A percentile compares a stretch with the other conserved stretches of the same genome.
Conservation (phyloP, 2,329 filamentous ascomycete species). For the Neonectria hederae region DNA sequence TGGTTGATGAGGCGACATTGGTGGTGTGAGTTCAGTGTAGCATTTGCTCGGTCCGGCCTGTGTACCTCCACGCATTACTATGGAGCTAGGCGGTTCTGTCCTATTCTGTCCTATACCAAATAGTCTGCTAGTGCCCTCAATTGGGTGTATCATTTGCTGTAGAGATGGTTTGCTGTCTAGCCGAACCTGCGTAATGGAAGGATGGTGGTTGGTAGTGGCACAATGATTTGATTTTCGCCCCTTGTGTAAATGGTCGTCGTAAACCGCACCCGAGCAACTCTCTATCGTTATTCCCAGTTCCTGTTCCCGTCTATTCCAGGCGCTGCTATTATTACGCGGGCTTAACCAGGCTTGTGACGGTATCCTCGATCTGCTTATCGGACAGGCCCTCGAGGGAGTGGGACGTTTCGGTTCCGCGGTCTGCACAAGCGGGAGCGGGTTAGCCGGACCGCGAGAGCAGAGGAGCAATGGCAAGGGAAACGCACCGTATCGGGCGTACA, state of each 20-base stretch:
- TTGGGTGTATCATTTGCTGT: background rate
- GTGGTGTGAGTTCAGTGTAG: background rate
- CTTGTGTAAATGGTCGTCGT: slow-evolving; percentile 41
- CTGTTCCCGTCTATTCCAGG: background rate
- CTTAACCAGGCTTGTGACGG: slow-evolving; percentile 65
- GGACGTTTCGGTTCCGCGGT: slow-evolving; percentile 66
- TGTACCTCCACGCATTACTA: background rate
- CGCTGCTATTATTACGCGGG: slow-evolving; percentile 29
- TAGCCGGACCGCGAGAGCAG: slow-evolving; percentile 15
- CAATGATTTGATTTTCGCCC: slow-evolving; percentile 38
- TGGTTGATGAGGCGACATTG: background rate
- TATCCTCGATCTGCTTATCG: slow-evolving; percentile 70
- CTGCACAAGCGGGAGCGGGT: slow-evolving; percentile 43
- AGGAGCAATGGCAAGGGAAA: background rate
- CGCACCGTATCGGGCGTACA: slow-evolving; percentile 92
- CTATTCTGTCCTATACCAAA: background rate
- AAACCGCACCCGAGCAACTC: slow-evolving; percentile 1
- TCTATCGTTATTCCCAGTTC: slow-evolving; percentile 11
- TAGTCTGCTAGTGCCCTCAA: no score
- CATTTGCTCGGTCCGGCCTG: background rate
- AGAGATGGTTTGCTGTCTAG: background rate
- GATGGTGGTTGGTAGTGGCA: slow-evolving; percentile 27
- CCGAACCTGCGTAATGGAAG: background rate
- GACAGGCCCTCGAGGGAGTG: slow-evolving; percentile 67
- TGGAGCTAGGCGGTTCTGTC: background rate